Percentiles rank a stretch among this genome's conserved stretches.
Evolutionary conservation across 129 eudicot species (phyloP).

Genomic region (Tanacetum coccineum): DNA sequence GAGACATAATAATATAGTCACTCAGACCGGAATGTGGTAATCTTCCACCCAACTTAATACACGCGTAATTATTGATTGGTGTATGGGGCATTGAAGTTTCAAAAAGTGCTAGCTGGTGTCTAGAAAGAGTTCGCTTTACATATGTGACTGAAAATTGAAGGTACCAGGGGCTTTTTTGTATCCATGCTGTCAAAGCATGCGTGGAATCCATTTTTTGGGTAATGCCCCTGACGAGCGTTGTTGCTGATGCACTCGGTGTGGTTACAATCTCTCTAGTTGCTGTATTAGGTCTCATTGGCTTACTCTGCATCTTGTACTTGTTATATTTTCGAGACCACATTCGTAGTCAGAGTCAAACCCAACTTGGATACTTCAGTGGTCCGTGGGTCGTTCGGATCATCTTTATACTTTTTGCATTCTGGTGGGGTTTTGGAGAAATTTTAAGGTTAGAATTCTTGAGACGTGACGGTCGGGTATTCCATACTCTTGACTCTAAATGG

Average conservation of each 20-base stretch:
- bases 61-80: background rate
- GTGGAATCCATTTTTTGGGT: conserved; percentile 80
- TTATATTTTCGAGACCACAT: conserved; percentile 70
- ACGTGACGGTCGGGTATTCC: conserved; percentile 50
- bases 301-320: conserved; percentile 64
- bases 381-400: conserved; percentile 86
- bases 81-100: conserved; percentile 14
- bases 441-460: conserved; percentile 61
- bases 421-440: conserved; percentile 89
- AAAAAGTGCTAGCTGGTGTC: conserved; percentile 10
- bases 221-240: conserved; percentile 90
- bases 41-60: background rate
- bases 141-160: conserved; percentile 31
- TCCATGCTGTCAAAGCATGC: conserved; percentile 99
- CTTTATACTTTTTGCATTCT: conserved; percentile 56
- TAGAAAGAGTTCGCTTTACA: background rate
- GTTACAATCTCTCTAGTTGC: conserved; percentile 77
- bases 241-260: conserved; percentile 99
- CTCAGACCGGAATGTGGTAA: conserved; percentile 6
- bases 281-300: conserved; percentile 52
- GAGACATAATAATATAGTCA: conserved; percentile 18
- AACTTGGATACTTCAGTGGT: conserved; percentile 73
- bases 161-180: conserved; percentile 36
- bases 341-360: conserved; percentile 43
- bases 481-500: conserved; percentile 56